These are phyloP conservation scores for Citrus trifoliata DNA, from an alignment of 345 rosid species.

Conservation along the genomic window DNA sequence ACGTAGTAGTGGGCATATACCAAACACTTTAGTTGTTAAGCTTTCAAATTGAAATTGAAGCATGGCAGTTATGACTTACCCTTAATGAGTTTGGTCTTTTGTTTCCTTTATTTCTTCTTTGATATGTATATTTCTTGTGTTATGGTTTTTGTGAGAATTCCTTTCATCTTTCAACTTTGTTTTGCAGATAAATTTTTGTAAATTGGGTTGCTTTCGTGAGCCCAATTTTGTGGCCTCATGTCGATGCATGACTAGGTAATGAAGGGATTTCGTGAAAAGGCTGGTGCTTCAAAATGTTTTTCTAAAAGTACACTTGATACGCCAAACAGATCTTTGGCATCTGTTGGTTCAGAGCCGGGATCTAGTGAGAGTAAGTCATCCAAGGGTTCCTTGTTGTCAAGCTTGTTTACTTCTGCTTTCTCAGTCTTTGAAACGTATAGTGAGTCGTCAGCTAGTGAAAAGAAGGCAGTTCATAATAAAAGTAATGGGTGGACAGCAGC, in stretches of 20 bases:
- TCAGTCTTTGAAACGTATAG: conserved; percentile 52
- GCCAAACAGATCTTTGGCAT: conserved; percentile 33
- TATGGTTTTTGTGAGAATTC: neutral
- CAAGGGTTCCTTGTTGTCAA: conserved; percentile 54
- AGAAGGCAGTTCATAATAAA: conserved; percentile 35
- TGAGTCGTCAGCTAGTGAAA: conserved; percentile 44
- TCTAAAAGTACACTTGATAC: conserved; percentile 38
- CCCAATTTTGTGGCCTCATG: conserved; percentile 10
- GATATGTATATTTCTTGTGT: neutral
- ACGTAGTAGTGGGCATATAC: neutral
- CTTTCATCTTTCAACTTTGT: neutral
- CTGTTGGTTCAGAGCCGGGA: conserved; percentile 51
- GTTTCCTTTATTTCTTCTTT: neutral
- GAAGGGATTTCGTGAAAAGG: conserved; percentile 67
- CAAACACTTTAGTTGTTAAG: neutral
- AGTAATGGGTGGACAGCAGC: conserved; percentile 69
- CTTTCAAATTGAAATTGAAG: neutral
- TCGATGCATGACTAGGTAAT: conserved; percentile 50
- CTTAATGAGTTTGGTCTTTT: neutral
- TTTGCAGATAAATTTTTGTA: conserved; percentile 19
- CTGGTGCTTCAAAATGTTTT: conserved; percentile 41
- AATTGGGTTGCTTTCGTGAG: conserved; percentile 22
- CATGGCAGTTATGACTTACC: neutral
- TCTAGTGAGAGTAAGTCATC: conserved; percentile 36
- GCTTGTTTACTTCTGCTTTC: conserved; percentile 61